Evolutionary conservation across 352 stramenopile species (phyloP), one percentile per base, ranked within the genome.

Genomic region (Phytopythium helicoides): DNA sequence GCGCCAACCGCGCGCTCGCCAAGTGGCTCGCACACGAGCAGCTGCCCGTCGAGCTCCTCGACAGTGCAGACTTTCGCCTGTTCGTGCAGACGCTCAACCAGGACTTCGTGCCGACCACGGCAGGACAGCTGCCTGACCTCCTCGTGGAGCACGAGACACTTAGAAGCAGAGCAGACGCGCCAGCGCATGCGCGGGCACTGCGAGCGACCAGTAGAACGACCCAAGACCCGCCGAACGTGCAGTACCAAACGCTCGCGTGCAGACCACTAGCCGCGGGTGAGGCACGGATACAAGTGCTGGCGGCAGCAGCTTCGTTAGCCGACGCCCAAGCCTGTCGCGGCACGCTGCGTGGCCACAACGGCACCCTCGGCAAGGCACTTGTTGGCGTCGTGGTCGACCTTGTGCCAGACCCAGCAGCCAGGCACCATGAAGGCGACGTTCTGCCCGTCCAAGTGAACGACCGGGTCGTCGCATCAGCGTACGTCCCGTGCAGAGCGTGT

Each of bases 1-100:
- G 60, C 21, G 68, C 71, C 49, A 80, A 67, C 28, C 61, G 65
- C 5, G 60, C 59, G 31, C 42, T 85, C 15, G 68, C 62, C 15
- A 48, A 47, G 37, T 85, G 74, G 74, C 60, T 85, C 23, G 57
- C 66, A 15, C 56, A 68, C 18, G 74, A 85, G 31, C 62, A 80
- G 34, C 52, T 85, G 28, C 68, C 74, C 3, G 49, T 82, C 1
- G 51, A 65, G 2, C 25, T 82, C 35, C 59, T 85, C 8, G 64
- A 77, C 1, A 79, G 60, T 11, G 48, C 60, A 12, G 54, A 56
- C 22, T 85, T 85, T 19, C 58, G 54, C 0, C 57, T 54, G 23
- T 82, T 85, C 19, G 34, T 77, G 1, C 51, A 65, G 19, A 50
- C 51, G 8, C 60, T 85, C 10, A 81, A 81, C 38, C 57, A 36